A percentile compares a stretch with the other conserved stretches of the same genome.
Evolutionary conservation across 1,139 yeast genomes (phyloP).

Genomic region (Sugiyamaella xylanicola): DNA sequence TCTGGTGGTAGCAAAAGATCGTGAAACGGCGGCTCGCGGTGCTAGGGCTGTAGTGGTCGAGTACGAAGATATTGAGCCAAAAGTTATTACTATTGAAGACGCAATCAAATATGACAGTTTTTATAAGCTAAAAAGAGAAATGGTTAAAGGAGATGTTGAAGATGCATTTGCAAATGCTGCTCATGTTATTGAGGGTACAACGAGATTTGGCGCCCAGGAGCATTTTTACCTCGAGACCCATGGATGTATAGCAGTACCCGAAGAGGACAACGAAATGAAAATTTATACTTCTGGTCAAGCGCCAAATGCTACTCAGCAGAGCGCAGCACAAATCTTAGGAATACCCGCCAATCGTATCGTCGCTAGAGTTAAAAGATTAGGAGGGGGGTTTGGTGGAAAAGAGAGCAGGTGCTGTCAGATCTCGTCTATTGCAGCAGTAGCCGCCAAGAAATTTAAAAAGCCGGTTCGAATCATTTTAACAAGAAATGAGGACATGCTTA

Average conservation of each 20-base stretch:
- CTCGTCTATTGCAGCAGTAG: conserved; percentile 55
- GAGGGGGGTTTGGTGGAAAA: conserved; percentile 70
- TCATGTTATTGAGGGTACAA: conserved; percentile 44
- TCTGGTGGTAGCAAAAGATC: conserved; percentile 45
- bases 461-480: conserved; percentile 48
- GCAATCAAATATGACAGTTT: conserved; percentile 46
- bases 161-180: conserved; percentile 43
- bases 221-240: conserved; percentile 52
- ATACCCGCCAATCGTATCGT: conserved; percentile 47
- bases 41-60: conserved; percentile 48
- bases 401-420: conserved; percentile 48
- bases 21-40: conserved; percentile 48
- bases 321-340: conserved; percentile 47
- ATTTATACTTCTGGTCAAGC: conserved; percentile 48
- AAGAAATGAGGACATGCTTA: conserved; percentile 49
- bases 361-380: conserved; percentile 51
- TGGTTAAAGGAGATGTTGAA: conserved; percentile 47
- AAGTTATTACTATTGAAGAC: conserved; percentile 47
- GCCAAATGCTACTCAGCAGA: conserved; percentile 48
- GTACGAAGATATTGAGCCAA: conserved; percentile 45
- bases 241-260: conserved; percentile 48
- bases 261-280: conserved; percentile 50
- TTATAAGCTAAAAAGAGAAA: conserved; percentile 35
- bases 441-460: conserved; percentile 51
- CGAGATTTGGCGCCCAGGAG: conserved; percentile 51